Base-by-base conservation (phyloP, 805 yeast species). In the Zygoascus biomembranicola region DNA sequence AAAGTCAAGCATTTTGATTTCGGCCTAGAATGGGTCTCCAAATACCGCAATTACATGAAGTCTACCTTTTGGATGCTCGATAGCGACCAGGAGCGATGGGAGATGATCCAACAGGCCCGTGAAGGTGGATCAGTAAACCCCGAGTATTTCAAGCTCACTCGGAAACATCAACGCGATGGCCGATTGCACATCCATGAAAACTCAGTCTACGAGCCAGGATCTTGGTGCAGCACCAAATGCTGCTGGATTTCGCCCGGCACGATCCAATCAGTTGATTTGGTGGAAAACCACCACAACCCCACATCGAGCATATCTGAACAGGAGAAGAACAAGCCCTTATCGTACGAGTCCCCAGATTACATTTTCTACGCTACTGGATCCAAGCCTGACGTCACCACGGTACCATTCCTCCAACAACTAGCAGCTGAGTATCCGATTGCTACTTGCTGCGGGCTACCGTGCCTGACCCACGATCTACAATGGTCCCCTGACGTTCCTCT, bases 1-100 rank as follows among this genome's bases (percentile, higher is more conserved):
- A 74, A 73, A 52, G 67, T 74, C 48, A 74, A 75, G 59, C 78
- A 75, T 55, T 75, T 75, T 62, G 78, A 75, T 54, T 74, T 75
- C 56, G 77, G 73, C 55, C 62, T 75, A 47, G 78, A 75, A 52
- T 75, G 78, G 78, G 78, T 75, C 16, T 73, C 78, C n/a, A 75
- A 75, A 56, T 75, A 73, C 60, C 71, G 71, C 55, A 75, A 74
- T 53, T 73, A 70, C 26, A 70, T 73, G 61, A 74, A 73, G 54
- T 69, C 76, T 1, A 69, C 75, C 1, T 72, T 72, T 47, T 75
- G 74, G 64, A 69, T 73, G 58, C 63, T 63, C 51, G 77, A 74
- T 46, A 67, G 74, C 0, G 77, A 75, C 51, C 68, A 71, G 44
- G 78, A 74, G 52, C 59, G 77, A 31, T 61, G 58, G 16, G 63